A percentile compares a stretch with the other conserved stretches of the same genome.
Conservation (phyloP, 768 basidiomycete species). For the Russula sp. region DNA sequence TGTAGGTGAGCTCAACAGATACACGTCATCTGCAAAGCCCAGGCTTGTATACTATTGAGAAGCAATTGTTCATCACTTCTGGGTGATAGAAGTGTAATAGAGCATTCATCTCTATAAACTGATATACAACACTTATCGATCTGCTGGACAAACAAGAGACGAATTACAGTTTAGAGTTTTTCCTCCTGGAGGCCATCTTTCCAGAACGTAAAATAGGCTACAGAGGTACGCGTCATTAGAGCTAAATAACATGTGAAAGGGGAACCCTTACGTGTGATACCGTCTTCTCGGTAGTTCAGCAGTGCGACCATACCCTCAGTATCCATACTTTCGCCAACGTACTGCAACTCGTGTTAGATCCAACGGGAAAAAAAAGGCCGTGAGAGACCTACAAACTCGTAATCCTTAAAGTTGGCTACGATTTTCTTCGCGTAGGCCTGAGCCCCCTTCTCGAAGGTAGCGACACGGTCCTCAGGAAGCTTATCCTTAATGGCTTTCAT, state of each 20-base stretch:
- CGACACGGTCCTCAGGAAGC: constrained; percentile 58
- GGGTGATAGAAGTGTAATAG: neutral
- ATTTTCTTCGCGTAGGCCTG: constrained; percentile 81
- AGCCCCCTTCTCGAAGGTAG: constrained; percentile 81
- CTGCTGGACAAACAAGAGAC: constrained; percentile 19
- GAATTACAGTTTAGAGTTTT: constrained; percentile 52
- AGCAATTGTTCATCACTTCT: neutral
- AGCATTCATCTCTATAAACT: constrained; percentile 6
- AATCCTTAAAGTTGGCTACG: constrained; percentile 86
- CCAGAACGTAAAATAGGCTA: constrained; percentile 94
- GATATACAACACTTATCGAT: constrained; percentile 24
- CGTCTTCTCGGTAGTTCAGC: constrained; percentile 91
- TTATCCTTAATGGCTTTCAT: constrained; percentile 87
- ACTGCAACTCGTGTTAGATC: constrained; percentile 42
- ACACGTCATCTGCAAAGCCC: neutral
- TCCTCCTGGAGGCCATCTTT: constrained; percentile 85
- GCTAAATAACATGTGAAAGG: neutral
- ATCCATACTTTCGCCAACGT: constrained; percentile 71
- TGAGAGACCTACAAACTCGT: constrained; percentile 72
- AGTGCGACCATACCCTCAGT: constrained; percentile 92
- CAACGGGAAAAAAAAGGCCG: constrained; percentile 2
- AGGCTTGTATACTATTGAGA: neutral
- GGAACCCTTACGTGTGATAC: constrained; percentile 65
- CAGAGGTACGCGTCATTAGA: constrained; percentile 24
- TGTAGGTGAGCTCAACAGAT: neutral